Conservation (phyloP, 441 rosid genomes). For the Populus hybrid region DNA sequence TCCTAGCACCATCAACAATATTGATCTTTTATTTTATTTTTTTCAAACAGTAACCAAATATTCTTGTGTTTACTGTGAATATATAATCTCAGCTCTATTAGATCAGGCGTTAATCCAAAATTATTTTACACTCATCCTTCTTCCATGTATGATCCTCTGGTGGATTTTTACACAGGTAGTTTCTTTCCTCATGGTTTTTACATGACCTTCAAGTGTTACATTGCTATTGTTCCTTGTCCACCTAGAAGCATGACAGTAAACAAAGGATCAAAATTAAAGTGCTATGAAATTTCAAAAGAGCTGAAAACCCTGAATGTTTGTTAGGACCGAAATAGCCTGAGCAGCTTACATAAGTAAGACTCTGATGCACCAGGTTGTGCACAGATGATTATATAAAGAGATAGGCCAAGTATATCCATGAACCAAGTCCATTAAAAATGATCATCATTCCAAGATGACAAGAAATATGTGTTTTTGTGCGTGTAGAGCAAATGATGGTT, state of each 20-base stretch:
- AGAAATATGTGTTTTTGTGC: not conserved
- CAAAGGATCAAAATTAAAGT: not conserved
- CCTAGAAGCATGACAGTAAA: not conserved
- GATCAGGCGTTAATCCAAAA: not conserved
- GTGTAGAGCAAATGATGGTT: not conserved
- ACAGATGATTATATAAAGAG: not conserved
- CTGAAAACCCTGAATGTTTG: not conserved
- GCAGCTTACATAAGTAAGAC: not conserved
- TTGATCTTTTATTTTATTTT: not conserved
- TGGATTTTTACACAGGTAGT: not conserved
- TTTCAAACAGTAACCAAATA: not conserved
- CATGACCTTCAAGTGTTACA: conserved; percentile 1
- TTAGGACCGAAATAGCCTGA: not conserved
- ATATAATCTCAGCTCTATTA: not conserved
- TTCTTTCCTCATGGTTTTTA: not conserved
- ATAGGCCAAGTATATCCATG: not conserved
- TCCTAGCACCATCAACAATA: not conserved
- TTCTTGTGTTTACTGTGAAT: not conserved
- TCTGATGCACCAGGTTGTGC: not conserved
- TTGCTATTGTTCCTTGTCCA: not conserved
- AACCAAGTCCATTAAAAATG: not conserved
- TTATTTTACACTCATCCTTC: not conserved
- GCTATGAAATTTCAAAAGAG: not conserved
- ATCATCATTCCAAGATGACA: not conserved
- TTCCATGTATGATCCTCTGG: not conserved